phyloP scores from a whole-genome alignment of 1,284 basidiomycete genomes.

The Ganoderma resinaceum region DNA sequence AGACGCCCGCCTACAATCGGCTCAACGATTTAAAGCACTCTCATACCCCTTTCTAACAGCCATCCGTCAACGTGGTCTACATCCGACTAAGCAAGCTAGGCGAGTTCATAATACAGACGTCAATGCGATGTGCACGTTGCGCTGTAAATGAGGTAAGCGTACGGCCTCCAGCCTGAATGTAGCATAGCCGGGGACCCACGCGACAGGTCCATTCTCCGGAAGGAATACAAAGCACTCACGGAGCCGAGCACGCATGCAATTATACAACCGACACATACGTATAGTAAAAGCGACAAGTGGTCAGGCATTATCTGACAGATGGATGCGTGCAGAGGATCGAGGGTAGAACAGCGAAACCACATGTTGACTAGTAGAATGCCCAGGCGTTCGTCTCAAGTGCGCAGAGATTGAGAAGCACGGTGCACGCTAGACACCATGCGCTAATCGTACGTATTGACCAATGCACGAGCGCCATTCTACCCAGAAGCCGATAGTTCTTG shows the following conservation, averaged over 20 bases:
- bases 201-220: background rate
- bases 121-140: conserved; percentile 8
- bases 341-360: background rate
- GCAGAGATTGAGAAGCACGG: background rate
- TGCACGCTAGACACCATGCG: background rate
- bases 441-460: background rate
- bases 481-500: background rate
- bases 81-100: conserved; percentile 2
- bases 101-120: conserved; percentile 19
- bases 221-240: background rate
- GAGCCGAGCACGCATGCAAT: background rate
- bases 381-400: background rate
- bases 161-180: background rate
- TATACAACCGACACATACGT: background rate
- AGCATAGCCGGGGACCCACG: background rate
- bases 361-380: background rate
- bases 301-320: background rate
- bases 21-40: background rate
- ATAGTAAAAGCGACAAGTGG: background rate
- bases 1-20: conserved; percentile 20
- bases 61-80: background rate
- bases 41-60: background rate
- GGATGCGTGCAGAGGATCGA: background rate
- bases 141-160: conserved; percentile 1
- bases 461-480: background rate